Conservation (phyloP, 2,329 filamentous ascomycete species). For the Cladosporium phlei region DNA sequence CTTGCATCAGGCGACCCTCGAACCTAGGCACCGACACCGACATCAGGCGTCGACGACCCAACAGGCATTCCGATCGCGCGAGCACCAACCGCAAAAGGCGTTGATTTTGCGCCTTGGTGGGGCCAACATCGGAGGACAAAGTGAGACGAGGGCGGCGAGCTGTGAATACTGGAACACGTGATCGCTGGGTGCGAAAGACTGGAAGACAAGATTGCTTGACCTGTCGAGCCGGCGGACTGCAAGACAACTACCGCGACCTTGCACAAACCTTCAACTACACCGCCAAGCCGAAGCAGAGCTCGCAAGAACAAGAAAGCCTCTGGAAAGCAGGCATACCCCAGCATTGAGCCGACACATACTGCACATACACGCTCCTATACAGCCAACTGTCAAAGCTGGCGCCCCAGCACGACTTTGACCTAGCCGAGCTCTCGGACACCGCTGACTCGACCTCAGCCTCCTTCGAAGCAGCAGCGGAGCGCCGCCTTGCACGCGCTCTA, state of each 20-base stretch:
- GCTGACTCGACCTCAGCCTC: conserved; percentile 6
- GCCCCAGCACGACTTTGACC: conserved; percentile 10
- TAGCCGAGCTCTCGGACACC: conserved; percentile 12
- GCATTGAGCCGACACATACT: not conserved
- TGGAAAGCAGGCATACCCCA: not conserved
- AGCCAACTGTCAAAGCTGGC: conserved; percentile 5
- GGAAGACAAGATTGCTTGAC: too few relatives aligned
- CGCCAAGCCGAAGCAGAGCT: conserved; percentile 3
- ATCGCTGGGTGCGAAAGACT: conserved; percentile 45
- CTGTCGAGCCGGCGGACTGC: too few relatives aligned
- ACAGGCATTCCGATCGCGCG: too few relatives aligned
- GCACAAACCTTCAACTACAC: too few relatives aligned
- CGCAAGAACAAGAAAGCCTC: too few relatives aligned
- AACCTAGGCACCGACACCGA: too few relatives aligned
- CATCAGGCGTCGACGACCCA: too few relatives aligned
- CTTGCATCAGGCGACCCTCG: too few relatives aligned
- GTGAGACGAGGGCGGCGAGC: conserved; percentile 9
- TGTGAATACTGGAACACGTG: conserved; percentile 6
- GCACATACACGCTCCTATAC: conserved; percentile 1
- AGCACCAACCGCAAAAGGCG: not conserved
- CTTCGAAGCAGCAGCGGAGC: conserved; percentile 12
- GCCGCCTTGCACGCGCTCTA: conserved; percentile 25
- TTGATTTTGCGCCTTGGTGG: conserved; percentile 9
- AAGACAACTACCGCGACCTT: too few relatives aligned
- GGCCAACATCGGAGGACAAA: not conserved